Percentiles rank a stretch among this genome's conserved stretches.
Conservation (phyloP, 139 green algal genomes). For the Chlorella sp. region DNA sequence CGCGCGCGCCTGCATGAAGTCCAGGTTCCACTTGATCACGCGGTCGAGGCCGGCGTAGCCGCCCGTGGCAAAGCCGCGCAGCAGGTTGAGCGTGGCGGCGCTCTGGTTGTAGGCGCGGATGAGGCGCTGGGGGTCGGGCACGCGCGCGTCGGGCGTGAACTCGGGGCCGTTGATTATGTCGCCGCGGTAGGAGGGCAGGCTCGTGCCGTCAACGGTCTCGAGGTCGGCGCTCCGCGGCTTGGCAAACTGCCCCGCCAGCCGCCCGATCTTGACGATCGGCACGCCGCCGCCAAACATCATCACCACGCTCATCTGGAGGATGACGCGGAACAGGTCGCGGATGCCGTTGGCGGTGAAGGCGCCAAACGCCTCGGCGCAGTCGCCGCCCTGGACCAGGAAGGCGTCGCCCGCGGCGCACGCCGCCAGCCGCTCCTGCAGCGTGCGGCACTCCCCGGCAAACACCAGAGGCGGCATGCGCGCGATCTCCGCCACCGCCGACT, state of each 20-base stretch:
- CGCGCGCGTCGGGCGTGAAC: slow-evolving; percentile 84
- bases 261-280: slow-evolving; percentile 97
- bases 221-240: slow-evolving; percentile 89
- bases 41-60: slow-evolving; percentile 94
- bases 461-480: slow-evolving; percentile 88
- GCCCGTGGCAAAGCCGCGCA: slow-evolving; percentile 93
- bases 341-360: slow-evolving; percentile 97
- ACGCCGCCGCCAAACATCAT: slow-evolving; percentile 95
- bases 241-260: slow-evolving; percentile 99
- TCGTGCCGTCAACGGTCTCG: slow-evolving; percentile 74
- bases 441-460: slow-evolving; percentile 97
- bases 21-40: slow-evolving; percentile 95
- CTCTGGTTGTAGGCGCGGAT: slow-evolving; percentile 95
- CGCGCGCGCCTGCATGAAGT: slow-evolving; percentile 88
- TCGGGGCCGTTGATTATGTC: slow-evolving; percentile 99
- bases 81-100: slow-evolving; percentile 96
- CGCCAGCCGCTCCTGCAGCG: slow-evolving; percentile 87
- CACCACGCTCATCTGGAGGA: slow-evolving; percentile 96
- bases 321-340: slow-evolving; percentile 86
- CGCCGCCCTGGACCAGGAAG: slow-evolving; percentile 86
- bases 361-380: slow-evolving; percentile 97
- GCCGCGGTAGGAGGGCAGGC: slow-evolving; percentile 90
- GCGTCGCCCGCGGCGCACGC: slow-evolving; percentile 82
- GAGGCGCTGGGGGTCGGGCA: slow-evolving; percentile 84
- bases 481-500: slow-evolving; percentile 69